phyloP scores from a whole-genome alignment of 1,139 yeast genomes.

The Pichia sp. region DNA sequence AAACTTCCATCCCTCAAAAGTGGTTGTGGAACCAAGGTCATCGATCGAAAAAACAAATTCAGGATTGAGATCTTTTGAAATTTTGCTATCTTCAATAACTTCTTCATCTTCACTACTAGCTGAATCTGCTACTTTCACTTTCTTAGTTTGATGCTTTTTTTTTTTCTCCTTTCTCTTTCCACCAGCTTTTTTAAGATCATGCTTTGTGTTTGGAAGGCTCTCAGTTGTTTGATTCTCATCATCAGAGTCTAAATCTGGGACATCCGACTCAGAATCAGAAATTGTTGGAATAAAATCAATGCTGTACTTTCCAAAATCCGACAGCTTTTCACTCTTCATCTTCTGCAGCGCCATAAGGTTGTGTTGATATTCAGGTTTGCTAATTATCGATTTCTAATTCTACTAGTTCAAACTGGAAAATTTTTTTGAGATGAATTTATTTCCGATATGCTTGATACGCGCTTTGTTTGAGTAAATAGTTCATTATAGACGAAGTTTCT shows the following conservation, averaged over 20 bases:
- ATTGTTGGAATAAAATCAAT: conserved; percentile 59
- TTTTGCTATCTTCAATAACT: conserved; percentile 13
- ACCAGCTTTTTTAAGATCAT: conserved; percentile 22
- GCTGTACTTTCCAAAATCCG: conserved; percentile 5
- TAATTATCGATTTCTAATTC: conserved; percentile 25
- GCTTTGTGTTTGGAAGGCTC: too few relatives aligned
- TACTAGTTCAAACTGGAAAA: conserved; percentile 12
- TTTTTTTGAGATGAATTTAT: conserved; percentile 23
- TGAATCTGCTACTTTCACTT: conserved; percentile 2
- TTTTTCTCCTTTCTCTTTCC: conserved; percentile 18
- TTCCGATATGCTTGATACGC: too few relatives aligned
- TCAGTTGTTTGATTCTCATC: conserved; percentile 25
- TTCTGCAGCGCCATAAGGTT: too few relatives aligned
- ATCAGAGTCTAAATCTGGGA: conserved; percentile 45
- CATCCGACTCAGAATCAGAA: conserved; percentile 57
- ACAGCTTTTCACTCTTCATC: neutral
- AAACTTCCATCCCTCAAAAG: conserved; percentile 81
- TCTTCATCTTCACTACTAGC: conserved; percentile 17
- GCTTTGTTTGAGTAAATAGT: conserved; percentile 18
- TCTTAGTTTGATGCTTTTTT: conserved; percentile 15
- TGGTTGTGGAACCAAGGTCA: conserved; percentile 45
- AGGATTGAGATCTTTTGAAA: conserved; percentile 47
- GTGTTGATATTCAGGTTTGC: too few relatives aligned
- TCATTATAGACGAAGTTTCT: conserved; percentile 45
- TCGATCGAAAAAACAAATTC: conserved; percentile 64